Evolutionary conservation across 2,329 filamentous ascomycete genomes (phyloP), one percentile per base, ranked within the genome.

Genomic region (Cryoendolithus antarcticus): DNA sequence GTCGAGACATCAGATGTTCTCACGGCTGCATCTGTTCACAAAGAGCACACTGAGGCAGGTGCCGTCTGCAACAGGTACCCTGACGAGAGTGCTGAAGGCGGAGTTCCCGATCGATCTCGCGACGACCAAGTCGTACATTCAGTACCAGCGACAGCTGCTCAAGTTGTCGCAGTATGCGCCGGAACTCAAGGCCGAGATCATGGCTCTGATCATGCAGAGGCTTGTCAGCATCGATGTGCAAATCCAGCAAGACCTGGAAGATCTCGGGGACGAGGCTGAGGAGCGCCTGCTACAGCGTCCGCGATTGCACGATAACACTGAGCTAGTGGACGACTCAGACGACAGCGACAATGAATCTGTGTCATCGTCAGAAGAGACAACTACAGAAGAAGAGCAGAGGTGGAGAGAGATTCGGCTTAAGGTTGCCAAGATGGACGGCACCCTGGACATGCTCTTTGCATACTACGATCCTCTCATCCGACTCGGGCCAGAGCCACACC

Each of bases 191-290:
- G 75, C 81, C 6, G 83, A 93, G 44, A 77, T 96, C 15, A 71
- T 94, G 46, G 79, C 86, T 40, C 66, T 93, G 9, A 81, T 96
- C 34, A 81, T 86, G 32, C 82, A 89, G 50, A 80, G 84, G 45
- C 71, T 96, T 6, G 85, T 96, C 53, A 91, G 91, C 62, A 84
- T 96, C 42, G 91, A 98, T 57, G 86, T 93, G 1, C 84, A 95
- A 57, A 91, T 96, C 60, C 89, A 95, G 61, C 75, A 88, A 35
- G 88, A 96, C 53, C 67, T 96, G 53, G 86, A 96, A 46, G 88
- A 96, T 51, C 66, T 94, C 44, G 89, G 95, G 45, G 89, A 96
- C 46, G 84, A 93, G 40, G 71, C 86, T 7, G 82, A 86, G 39
- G 77, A 86, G 15, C 76, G 78, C 38, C 74, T 89, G 11, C 70